Evolutionary conservation across 1,139 yeast species (phyloP), one percentile per base, ranked within the genome.

Genomic region (Kurtzmaniella quercitrusa): DNA sequence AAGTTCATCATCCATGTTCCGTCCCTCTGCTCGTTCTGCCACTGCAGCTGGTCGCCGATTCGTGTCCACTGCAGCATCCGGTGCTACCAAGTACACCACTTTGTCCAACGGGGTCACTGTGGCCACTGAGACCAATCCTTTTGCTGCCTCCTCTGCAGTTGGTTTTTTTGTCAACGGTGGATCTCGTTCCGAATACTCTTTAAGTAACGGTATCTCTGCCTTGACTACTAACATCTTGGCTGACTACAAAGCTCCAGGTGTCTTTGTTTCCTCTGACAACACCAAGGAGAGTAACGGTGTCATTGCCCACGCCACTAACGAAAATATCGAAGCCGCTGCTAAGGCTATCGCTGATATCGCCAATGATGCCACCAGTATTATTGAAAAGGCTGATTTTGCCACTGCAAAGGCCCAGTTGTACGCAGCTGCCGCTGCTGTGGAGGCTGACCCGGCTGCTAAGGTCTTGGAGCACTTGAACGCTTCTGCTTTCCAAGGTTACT

Each of bases 401-500:
- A 56, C 63, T 37, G 65, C 67, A 48, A 65, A 66, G 50, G 58
- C 66, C 18, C 68, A 73, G 43, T 66, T 68, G 50, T 56, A 64
- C 43, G 64, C 67, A 23, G 54, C 64, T 48, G 73, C 78, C 43
- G 68, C 63, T 37, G 67, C 65, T 34, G 59, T 76, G 46, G 85
- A 79, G 65, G 51, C 63, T 39, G 59, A 59, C 53, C 81, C 81
- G 48, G 58, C 68, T 43, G 53, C 66, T 48, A 75, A 66, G 73
- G 85, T 82, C 42, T 60, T 81, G 55, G 87, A 83, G 67, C 94
- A 86, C 66, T 76, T 85, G 70, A 79, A 81, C 58, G 78, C 90
- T 49, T 77, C 90, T 48, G 94, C 94, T 45, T 86, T 78, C 85
- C 95, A 85, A 70, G 88, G 89, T 58, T 82, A 87, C 58, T 82